Conservation (phyloP, 176 grass and related monocot species). For the Phyllostachys edulis region DNA sequence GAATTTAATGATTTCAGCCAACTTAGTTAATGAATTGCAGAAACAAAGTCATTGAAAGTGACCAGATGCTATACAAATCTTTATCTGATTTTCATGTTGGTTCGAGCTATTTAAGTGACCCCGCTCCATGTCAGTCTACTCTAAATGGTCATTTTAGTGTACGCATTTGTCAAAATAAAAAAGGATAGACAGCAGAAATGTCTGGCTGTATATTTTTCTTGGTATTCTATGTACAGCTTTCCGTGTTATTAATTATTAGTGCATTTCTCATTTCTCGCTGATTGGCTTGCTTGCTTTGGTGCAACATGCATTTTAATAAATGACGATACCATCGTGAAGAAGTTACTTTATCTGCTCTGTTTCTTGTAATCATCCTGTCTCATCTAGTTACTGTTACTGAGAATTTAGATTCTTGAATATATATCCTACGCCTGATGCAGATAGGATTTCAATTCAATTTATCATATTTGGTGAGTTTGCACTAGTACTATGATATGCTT, state of each 20-base stretch:
- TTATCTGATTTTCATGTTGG: background rate
- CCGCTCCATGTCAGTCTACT: background rate
- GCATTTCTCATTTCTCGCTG: background rate
- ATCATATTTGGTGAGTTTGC: background rate
- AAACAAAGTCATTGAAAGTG: background rate
- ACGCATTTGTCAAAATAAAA: background rate
- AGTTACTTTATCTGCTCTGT: background rate
- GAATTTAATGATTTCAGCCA: background rate
- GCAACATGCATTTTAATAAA: background rate
- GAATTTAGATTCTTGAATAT: background rate
- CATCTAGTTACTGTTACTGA: background rate
- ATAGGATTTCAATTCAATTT: background rate
- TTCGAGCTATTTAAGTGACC: background rate
- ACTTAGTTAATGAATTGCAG: background rate
- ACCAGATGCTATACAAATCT: background rate
- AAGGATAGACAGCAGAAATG: background rate
- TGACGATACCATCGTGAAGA: background rate
- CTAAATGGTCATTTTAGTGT: background rate
- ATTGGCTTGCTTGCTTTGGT: conserved; percentile 8
- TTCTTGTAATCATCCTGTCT: background rate
- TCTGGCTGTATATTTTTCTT: background rate
- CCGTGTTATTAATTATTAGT: background rate
- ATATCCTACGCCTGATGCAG: background rate
- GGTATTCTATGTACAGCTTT: background rate
- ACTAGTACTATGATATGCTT: background rate